phyloP scores from a whole-genome alignment of 2,329 filamentous ascomycete species.

The Orbilia brochopaga region DNA sequence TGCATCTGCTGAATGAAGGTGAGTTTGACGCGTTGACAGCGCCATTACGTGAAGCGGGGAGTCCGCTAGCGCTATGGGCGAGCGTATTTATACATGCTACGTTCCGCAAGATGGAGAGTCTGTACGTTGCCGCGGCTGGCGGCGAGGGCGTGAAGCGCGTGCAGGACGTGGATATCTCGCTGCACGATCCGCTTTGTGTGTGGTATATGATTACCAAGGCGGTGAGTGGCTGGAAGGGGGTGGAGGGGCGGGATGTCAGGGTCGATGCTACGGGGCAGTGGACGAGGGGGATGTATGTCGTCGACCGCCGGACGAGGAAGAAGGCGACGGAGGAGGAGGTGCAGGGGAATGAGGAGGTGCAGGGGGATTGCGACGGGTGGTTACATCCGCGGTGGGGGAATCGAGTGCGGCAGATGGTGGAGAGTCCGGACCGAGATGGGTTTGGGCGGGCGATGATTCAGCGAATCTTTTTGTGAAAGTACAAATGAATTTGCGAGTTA shows the following conservation, averaged over 20 bases:
- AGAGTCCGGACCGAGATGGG: slow-evolving; percentile 55
- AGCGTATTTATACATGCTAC: slow-evolving; percentile 73
- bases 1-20: slow-evolving; percentile 69
- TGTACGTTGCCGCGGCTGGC: slow-evolving; percentile 65
- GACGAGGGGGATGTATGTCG: slow-evolving; percentile 88
- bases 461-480: slow-evolving; percentile 52
- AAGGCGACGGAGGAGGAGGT: slow-evolving; percentile 59
- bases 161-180: slow-evolving; percentile 63
- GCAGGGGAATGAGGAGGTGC: slow-evolving; percentile 64
- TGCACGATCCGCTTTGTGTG: slow-evolving; percentile 79
- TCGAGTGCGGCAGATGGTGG: slow-evolving; percentile 74
- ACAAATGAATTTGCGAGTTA: no score
- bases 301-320: slow-evolving; percentile 70
- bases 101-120: slow-evolving; percentile 70
- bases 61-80: slow-evolving; percentile 76
- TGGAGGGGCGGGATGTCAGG: slow-evolving; percentile 77
- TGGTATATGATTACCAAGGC: slow-evolving; percentile 57
- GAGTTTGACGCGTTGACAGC: slow-evolving; percentile 67
- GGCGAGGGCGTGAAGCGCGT: slow-evolving; percentile 48
- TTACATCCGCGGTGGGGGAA: slow-evolving; percentile 76
- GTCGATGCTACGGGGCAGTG: slow-evolving; percentile 91
- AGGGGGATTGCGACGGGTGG: slow-evolving; percentile 79
- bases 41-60: slow-evolving; percentile 64
- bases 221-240: slow-evolving; percentile 63
- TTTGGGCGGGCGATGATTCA: slow-evolving; percentile 52